Conservation (phyloP, 1,284 basidiomycete species). For the Moesziomyces globuligerus region DNA sequence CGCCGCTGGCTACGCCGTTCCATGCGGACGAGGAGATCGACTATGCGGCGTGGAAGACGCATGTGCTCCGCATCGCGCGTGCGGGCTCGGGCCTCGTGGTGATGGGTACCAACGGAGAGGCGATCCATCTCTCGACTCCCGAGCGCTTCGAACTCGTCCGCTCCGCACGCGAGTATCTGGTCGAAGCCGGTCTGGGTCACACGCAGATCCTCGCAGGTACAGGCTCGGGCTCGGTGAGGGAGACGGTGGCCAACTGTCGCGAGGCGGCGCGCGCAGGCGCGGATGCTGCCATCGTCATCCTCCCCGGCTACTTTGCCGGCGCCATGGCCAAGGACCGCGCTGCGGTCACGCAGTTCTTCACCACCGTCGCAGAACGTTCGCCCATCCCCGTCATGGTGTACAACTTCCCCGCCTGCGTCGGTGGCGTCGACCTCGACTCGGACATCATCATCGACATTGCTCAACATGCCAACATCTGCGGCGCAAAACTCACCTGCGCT, state of each 20-base stretch:
- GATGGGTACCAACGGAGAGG: slow-evolving; percentile 82
- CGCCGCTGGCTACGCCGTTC: slow-evolving; percentile 88
- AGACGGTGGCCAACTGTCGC: slow-evolving; percentile 78
- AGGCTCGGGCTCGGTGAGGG: slow-evolving; percentile 81
- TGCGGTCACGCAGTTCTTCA: slow-evolving; percentile 82
- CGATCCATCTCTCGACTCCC: slow-evolving; percentile 79
- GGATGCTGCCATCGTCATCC: slow-evolving; percentile 84
- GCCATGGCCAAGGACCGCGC: slow-evolving; percentile 72
- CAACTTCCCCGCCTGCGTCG: slow-evolving; percentile 78
- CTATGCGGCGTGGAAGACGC: slow-evolving; percentile 77
- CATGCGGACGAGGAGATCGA: slow-evolving; percentile 82
- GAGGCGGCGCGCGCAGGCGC: slow-evolving; percentile 83
- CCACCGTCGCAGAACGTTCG: slow-evolving; percentile 78
- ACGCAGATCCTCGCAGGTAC: slow-evolving; percentile 83
- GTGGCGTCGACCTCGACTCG: slow-evolving; percentile 86
- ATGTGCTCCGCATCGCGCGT: slow-evolving; percentile 76
- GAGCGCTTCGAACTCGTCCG: slow-evolving; percentile 79
- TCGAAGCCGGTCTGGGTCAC: slow-evolving; percentile 73
- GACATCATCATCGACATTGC: slow-evolving; percentile 84
- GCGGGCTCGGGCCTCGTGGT: slow-evolving; percentile 81
- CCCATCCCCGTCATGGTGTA: slow-evolving; percentile 89
- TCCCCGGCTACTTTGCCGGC: slow-evolving; percentile 84
- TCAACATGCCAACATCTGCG: slow-evolving; percentile 83
- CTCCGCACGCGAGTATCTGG: slow-evolving; percentile 78
- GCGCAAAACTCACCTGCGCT: slow-evolving; percentile 85